Evolutionary conservation across 306 rosid species (phyloP), one percentile per base, ranked within the genome.

Genomic region (Malus orientalis): DNA sequence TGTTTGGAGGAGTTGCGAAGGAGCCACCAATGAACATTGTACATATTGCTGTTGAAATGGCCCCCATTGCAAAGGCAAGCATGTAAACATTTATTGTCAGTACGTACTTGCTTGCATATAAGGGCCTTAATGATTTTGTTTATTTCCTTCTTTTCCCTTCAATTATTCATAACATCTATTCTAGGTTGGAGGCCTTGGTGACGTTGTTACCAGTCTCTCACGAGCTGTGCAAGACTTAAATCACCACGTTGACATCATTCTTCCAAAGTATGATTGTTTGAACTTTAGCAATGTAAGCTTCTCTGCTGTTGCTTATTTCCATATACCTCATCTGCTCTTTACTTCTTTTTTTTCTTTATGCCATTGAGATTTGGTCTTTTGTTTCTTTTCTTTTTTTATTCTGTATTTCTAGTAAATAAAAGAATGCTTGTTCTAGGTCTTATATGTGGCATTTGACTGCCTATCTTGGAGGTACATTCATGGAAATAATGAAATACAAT

Each of bases 151-250:
- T 10, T 38, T 14, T 32, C 25, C 6, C 8, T 36, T 38, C 16
- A 10, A 3, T 49, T 42, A 42, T 42, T 27, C 69, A 45, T 75
- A 60, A 61, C 68, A 55, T 83, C 47, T 71, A 53, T 76, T 85
- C 74, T 81, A 93, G 98, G 93, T 93, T 85, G 98, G 98, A 82
- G 98, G 98, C 70, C 98, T 93, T 68, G 98, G 93, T 73, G 98
- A 93, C 74, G 98, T 93, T 81, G 93, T 93, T 62, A 93, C 96
- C 74, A 76, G 98, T 85, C 79, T 93, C 54, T 93, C 98, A 36
- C 87, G 96, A 55, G 98, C 98, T 62, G 84, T 91, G 73, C 91
- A 87, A 55, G 98, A 93, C 78, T 84, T 93, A 84, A 88, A 89
- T 79, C 98, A 93, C 78, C 85, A 81, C 15, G 93, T 91, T 74